Evolutionary conservation across 1,284 basidiomycete species (phyloP), one percentile per base, ranked within the genome.

Genomic region (Thelephora terrestris): DNA sequence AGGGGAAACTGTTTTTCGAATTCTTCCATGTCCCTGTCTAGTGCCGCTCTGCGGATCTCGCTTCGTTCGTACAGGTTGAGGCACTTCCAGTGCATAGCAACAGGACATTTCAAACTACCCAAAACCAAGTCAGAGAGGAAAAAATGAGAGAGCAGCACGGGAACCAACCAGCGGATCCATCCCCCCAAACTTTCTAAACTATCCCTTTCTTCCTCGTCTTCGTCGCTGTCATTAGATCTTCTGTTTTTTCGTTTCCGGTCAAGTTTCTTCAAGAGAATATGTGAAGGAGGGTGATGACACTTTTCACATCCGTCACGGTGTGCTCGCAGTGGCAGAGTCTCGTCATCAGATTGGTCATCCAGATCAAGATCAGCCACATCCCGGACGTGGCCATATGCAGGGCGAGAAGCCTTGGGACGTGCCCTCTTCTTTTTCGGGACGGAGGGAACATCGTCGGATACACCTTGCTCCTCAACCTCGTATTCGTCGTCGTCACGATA

Each of bases 1-100:
- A 17, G 21, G 9, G 53, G 36, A 17, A 47, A 38, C 3, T 44
- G 57, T 55, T 40, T 55, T 47, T 59, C 66, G 71, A 69, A 71
- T 40, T 65, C 67, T 2, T 61, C 61, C 49, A 62, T 63, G 49
- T 84, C 79, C 45, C 69, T 70, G 45, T 73, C 73, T 43, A 70
- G 70, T 9, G 78, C 74, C 44, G 80, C 83, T 51, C 74, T 77
- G 16, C 85, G 64, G 38, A 93, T 85, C 53, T 89, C 86, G 36
- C 82, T 78, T 38, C 78, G 78, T 58, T 90, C 82, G 16, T 68
- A 69, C 35, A 60, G 64, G 12, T 78, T 74, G 14, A 93, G 68
- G 60, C 91, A 94, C 29, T 69, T 73, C 87, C 88, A 94, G 61
- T 94, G 91, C 29, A 77, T 78, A 12, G 76, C 71, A 21, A 89